Evolutionary conservation across 176 grass and related monocot species (phyloP).

Genomic region (Olyra latifolia): DNA sequence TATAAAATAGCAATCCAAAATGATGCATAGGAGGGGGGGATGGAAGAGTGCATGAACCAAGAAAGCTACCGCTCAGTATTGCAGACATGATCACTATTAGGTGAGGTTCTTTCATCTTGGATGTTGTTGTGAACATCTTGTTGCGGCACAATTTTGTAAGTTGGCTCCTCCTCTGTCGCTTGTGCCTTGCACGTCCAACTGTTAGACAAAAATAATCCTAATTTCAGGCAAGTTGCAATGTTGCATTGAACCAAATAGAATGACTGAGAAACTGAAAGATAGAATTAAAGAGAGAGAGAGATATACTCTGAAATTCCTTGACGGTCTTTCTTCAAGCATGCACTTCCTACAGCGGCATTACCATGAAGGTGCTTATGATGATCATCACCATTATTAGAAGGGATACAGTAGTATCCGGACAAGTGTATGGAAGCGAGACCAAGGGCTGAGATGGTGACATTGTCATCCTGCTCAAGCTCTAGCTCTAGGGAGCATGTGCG

Average conservation of each 20-base stretch:
- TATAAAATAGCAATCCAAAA: background rate
- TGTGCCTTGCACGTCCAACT: background rate
- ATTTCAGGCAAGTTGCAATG: background rate
- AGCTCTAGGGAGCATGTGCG: slow-evolving; percentile 41
- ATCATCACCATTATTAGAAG: background rate
- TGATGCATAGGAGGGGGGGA: background rate
- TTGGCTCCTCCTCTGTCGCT: background rate
- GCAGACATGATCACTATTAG: background rate
- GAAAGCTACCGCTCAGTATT: background rate
- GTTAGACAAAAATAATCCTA: background rate
- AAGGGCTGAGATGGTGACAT: slow-evolving; percentile 48
- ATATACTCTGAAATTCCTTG: background rate
- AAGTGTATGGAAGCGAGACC: slow-evolving; percentile 49
- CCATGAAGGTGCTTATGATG: too few relatives aligned
- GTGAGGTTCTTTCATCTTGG: background rate
- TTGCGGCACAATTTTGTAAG: background rate
- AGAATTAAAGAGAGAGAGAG: background rate
- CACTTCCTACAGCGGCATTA: background rate
- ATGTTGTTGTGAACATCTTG: background rate
- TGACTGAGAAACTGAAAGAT: background rate
- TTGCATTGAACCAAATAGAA: background rate
- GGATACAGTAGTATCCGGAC: slow-evolving; percentile 45
- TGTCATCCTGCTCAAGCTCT: slow-evolving; percentile 47
- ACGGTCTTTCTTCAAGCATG: background rate
- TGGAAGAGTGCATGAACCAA: background rate